Percentiles rank a stretch among this genome's conserved stretches.
Conservation (phyloP, 768 basidiomycete genomes). For the Pisolithus albus region DNA sequence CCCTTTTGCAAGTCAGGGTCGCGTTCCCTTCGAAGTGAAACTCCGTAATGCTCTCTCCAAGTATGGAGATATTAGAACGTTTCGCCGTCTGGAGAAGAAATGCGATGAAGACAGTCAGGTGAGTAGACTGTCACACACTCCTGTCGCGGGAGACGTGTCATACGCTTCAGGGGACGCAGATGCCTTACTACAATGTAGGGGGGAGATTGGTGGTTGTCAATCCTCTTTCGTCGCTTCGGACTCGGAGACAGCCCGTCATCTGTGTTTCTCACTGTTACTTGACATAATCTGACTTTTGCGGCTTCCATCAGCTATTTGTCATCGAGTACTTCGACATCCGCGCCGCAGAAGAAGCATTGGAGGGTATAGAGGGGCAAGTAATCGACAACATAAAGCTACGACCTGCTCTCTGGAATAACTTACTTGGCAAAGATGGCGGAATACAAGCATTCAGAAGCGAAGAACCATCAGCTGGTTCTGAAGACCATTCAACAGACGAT, state of each 20-base stretch:
- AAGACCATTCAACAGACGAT: slow-evolving; percentile 27
- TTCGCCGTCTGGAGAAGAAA: slow-evolving; percentile 20
- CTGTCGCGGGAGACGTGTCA: too few relatives aligned
- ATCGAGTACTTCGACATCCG: slow-evolving; percentile 68
- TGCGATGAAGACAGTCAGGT: slow-evolving; percentile 23
- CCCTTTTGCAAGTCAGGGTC: slow-evolving; percentile 12
- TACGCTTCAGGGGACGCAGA: neutral
- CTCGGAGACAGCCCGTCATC: slow-evolving; percentile 1
- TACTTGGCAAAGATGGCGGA: slow-evolving; percentile 14
- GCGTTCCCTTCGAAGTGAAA: slow-evolving; percentile 20
- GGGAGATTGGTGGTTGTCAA: slow-evolving; percentile 1
- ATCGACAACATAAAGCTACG: slow-evolving; percentile 48
- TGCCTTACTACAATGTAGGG: neutral
- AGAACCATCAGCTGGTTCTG: slow-evolving; percentile 14
- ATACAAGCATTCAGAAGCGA: slow-evolving; percentile 24
- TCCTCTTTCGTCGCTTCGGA: slow-evolving; percentile 3
- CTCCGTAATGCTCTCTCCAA: slow-evolving; percentile 24
- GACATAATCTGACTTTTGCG: slow-evolving; percentile 12
- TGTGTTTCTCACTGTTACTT: neutral
- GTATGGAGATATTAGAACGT: slow-evolving; percentile 27
- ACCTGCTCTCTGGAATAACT: slow-evolving; percentile 32
- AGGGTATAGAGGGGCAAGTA: slow-evolving; percentile 41
- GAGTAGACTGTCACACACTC: slow-evolving; percentile 5
- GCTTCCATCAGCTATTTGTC: slow-evolving; percentile 35
- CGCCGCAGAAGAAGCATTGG: slow-evolving; percentile 46